phyloP scores from a whole-genome alignment of 352 stramenopile species.

The Chrysophaeum taylorii region DNA sequence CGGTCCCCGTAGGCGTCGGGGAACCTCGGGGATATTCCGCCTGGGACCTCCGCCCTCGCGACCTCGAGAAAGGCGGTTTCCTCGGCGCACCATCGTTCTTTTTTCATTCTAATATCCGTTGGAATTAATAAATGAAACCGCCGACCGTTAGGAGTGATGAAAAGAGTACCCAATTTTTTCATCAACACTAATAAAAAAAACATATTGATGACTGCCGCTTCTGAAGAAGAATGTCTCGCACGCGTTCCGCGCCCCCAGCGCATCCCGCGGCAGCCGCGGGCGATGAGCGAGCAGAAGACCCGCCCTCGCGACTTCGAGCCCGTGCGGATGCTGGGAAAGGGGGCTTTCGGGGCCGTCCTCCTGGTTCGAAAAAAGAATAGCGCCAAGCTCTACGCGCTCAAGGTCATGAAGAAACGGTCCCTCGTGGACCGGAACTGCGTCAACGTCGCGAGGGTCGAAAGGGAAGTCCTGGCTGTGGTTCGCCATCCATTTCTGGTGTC shows the following conservation, averaged over 20 bases:
- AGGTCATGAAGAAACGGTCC: slow-evolving; percentile 72
- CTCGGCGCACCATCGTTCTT: too few relatives aligned
- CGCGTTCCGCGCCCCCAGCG: neutral
- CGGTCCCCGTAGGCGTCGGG: too few relatives aligned
- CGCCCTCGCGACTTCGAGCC: slow-evolving; percentile 60
- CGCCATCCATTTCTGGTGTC: slow-evolving; percentile 77
- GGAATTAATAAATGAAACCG: too few relatives aligned
- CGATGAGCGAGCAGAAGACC: neutral
- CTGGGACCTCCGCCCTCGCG: neutral
- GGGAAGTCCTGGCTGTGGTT: slow-evolving; percentile 67
- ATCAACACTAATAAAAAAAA: too few relatives aligned
- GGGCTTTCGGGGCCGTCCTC: slow-evolving; percentile 73
- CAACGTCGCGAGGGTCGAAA: slow-evolving; percentile 67
- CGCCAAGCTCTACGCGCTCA: slow-evolving; percentile 74
- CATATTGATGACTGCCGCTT: too few relatives aligned
- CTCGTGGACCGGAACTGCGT: slow-evolving; percentile 73
- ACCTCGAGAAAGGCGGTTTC: neutral
- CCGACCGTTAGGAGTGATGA: too few relatives aligned
- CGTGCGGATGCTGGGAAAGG: slow-evolving; percentile 72
- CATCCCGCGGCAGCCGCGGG: neutral
- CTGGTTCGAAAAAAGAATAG: slow-evolving; percentile 60
- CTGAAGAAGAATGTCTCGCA: too few relatives aligned
- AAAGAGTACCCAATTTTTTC: too few relatives aligned
- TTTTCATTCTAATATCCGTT: too few relatives aligned
- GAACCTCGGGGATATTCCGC: too few relatives aligned